Conservation (phyloP, 2,329 filamentous ascomycete species). For the Orbilia javanica region DNA sequence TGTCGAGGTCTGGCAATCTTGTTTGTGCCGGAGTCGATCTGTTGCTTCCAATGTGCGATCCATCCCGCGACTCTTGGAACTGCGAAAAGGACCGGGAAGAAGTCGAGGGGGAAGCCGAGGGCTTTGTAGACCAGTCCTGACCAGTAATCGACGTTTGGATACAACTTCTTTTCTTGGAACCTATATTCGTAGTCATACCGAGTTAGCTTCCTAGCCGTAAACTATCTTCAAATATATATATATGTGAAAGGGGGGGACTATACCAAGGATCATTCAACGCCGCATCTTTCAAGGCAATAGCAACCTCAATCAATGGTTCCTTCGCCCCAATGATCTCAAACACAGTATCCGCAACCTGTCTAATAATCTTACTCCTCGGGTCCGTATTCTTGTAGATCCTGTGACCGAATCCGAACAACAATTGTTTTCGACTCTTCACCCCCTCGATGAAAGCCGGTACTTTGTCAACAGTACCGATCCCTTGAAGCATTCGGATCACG, state of each 20-base stretch:
- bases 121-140: slow-evolving; percentile 70
- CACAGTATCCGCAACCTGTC: slow-evolving; percentile 69
- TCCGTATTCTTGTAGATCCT: slow-evolving; percentile 71
- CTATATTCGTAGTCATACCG: slow-evolving; percentile 3
- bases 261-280: slow-evolving; percentile 61
- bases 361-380: slow-evolving; percentile 69
- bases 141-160: slow-evolving; percentile 71
- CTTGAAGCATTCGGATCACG: slow-evolving; percentile 70
- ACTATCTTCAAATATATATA: slow-evolving; percentile 64
- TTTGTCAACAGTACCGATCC: slow-evolving; percentile 69
- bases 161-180: slow-evolving; percentile 69
- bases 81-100: slow-evolving; percentile 70
- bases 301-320: slow-evolving; percentile 70
- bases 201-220: slow-evolving; percentile 60
- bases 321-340: slow-evolving; percentile 68
- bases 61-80: slow-evolving; percentile 70
- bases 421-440: slow-evolving; percentile 69
- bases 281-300: slow-evolving; percentile 66
- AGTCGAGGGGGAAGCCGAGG: slow-evolving; percentile 70
- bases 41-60: slow-evolving; percentile 70
- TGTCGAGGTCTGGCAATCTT: slow-evolving; percentile 70
- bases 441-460: slow-evolving; percentile 69
- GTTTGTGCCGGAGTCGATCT: slow-evolving; percentile 67
- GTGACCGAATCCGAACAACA: slow-evolving; percentile 72
- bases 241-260: slow-evolving; percentile 48